Conservation (phyloP, 2,329 filamentous ascomycete species). For the Cryphonectria parasitica region DNA sequence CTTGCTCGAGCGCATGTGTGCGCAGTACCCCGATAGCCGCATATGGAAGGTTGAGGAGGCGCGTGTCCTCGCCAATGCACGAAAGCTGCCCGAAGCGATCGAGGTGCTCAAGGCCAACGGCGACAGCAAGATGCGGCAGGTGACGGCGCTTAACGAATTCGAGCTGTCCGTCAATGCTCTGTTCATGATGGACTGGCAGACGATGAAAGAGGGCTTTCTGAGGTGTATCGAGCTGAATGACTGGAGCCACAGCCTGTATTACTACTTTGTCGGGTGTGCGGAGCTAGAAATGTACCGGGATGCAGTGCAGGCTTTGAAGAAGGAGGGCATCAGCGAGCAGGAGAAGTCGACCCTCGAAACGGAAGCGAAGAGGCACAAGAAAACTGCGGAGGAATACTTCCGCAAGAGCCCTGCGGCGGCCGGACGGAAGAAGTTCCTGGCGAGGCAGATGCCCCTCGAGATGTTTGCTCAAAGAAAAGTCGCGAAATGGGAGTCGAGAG, state of each 20-base stretch:
- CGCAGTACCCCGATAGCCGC: conserved; percentile 77
- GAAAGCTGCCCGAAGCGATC: conserved; percentile 69
- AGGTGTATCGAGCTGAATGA: conserved; percentile 79
- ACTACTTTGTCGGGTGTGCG: conserved; percentile 80
- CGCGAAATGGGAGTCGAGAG: conserved; percentile 82
- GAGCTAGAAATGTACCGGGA: conserved; percentile 82
- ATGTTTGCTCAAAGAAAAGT: conserved; percentile 83
- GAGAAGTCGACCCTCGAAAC: conserved; percentile 28
- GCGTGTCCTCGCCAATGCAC: conserved; percentile 70
- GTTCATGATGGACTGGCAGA: conserved; percentile 76
- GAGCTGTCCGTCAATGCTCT: conserved; percentile 80
- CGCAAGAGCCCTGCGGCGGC: conserved; percentile 72
- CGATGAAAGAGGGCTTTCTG: conserved; percentile 76
- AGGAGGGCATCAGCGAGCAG: conserved; percentile 29
- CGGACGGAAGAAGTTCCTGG: conserved; percentile 89
- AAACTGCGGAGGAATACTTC: conserved; percentile 70
- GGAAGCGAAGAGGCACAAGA: conserved; percentile 60
- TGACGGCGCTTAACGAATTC: conserved; percentile 83
- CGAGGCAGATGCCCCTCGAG: conserved; percentile 87
- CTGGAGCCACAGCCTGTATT: conserved; percentile 89
- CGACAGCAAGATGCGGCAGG: conserved; percentile 80
- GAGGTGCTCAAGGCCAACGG: conserved; percentile 62
- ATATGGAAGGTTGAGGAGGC: conserved; percentile 91
- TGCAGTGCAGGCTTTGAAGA: conserved; percentile 46
- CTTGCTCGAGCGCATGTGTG: conserved; percentile 74